These are phyloP conservation scores for Pistacia atlantica DNA, from an alignment of 345 rosid genomes.

Conservation along the genomic window DNA sequence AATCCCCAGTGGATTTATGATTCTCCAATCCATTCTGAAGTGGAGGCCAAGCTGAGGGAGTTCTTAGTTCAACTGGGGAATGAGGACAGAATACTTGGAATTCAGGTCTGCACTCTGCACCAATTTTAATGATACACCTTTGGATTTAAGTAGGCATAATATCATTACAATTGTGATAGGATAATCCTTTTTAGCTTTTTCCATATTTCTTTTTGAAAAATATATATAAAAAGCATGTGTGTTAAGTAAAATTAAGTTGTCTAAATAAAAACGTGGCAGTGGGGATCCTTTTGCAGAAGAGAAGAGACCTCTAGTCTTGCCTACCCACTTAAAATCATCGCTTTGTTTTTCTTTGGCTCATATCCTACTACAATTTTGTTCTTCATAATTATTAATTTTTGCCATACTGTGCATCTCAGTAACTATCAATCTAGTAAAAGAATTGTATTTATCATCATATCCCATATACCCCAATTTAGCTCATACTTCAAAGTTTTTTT, in stretches of 20 bases:
- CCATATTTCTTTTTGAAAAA: no score
- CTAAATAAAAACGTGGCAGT: neutral
- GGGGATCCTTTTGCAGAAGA: neutral
- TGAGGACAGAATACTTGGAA: constrained; percentile 76
- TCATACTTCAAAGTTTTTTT: neutral
- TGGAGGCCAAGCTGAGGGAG: constrained; percentile 81
- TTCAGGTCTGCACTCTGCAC: constrained; percentile 58
- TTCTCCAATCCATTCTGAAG: constrained; percentile 73
- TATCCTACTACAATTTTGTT: no score
- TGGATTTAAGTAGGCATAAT: no score
- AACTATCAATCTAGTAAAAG: neutral
- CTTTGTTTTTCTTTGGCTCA: no score
- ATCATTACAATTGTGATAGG: no score
- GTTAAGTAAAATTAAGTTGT: no score
- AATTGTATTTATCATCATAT: no score
- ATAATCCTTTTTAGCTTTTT: no score
- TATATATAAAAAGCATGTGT: neutral
- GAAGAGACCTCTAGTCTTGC: neutral
- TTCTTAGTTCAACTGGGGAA: constrained; percentile 78
- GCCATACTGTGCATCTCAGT: neutral
- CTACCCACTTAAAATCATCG: neutral
- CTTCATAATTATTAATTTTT: no score
- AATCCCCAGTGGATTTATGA: constrained; percentile 72
- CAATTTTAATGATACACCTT: no score
- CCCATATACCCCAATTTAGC: neutral